Evolutionary conservation across 169 alveolate genomes (phyloP), one percentile per base, ranked within the genome.

Genomic region (Theileria equi): DNA sequence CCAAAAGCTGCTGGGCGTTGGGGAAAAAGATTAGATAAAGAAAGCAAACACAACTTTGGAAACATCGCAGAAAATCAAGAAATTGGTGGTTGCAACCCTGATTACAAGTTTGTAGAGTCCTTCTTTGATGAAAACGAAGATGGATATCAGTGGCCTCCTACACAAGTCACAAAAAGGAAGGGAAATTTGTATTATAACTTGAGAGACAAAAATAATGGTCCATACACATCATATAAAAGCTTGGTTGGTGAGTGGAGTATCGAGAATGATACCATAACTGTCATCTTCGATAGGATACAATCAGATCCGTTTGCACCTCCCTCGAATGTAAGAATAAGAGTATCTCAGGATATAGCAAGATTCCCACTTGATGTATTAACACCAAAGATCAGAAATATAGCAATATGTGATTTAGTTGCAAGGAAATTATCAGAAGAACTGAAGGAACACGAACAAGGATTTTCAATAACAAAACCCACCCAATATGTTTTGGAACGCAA

Each of bases 271-370:
- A n/a, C 59, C 40, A 52, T 78, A 35, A 28, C 62, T 35, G 48
- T 53, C 7, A 35, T 25, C 5, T 63, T 36, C 34, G 88, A 70
- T 52, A 83, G 91, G 43, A 84, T 84, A 28, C 91, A 84, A 71
- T 55, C 84, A 1, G 91, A 84, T 43, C 91, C 91, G 26, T 84
- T 80, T 47, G 91, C 91, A 2, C 91, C 91, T 28, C 91, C 91
- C 7, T 74, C 88, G 21, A 65, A 65, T 26, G 53, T 80, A n/a
- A 70, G 91, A 2, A 44, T 84, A 32, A 63, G 89, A 19, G 63
- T 84, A 32, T 76, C 81, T 5, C 73, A 60, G 49, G 49, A 29
- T 29, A 47, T 23, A 17, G 82, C 84, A 44, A 55, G 63, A 34
- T 73, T 84, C 19, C 91, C 89, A 0, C 44, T 23, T 10, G 86